Conservation (phyloP, 2,329 filamentous ascomycete genomes). For the Fusarium hostae region DNA sequence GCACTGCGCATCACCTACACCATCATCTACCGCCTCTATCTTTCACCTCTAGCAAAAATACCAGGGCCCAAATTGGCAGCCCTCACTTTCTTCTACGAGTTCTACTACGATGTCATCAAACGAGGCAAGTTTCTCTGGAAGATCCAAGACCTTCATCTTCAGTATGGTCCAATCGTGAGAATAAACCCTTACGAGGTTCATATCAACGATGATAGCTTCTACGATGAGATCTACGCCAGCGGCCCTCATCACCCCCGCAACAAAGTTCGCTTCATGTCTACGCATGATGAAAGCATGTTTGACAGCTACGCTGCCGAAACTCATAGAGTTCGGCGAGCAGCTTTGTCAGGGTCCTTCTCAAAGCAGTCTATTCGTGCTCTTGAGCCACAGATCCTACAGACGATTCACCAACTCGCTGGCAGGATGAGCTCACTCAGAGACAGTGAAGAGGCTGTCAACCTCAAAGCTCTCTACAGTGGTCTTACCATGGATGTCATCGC, state of each 20-base stretch:
- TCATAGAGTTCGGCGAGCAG: background rate
- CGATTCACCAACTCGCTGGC: background rate
- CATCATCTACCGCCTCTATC: background rate
- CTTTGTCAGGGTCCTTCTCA: background rate
- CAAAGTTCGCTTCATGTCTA: conserved; percentile 5
- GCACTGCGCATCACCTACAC: background rate
- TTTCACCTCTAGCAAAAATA: background rate
- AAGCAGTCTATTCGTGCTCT: conserved; percentile 4
- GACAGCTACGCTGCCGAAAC: background rate
- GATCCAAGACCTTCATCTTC: background rate
- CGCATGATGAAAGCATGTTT: conserved; percentile 4
- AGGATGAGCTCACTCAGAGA: background rate
- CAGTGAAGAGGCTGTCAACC: background rate
- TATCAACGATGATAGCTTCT: background rate
- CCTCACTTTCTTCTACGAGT: conserved; percentile 1
- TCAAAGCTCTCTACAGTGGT: background rate
- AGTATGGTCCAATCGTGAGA: background rate
- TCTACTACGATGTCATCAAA: conserved; percentile 2
- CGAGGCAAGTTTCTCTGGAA: background rate
- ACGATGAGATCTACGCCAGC: background rate
- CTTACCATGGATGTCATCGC: conserved; percentile 3
- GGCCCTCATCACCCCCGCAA: background rate
- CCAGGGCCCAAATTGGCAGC: background rate
- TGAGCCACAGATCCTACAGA: background rate
- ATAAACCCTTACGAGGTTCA: background rate